Percentiles rank a stretch among this genome's conserved stretches.
Evolutionary conservation across 345 rosid species (phyloP).

Genomic region (Mallotus nudiflorus): DNA sequence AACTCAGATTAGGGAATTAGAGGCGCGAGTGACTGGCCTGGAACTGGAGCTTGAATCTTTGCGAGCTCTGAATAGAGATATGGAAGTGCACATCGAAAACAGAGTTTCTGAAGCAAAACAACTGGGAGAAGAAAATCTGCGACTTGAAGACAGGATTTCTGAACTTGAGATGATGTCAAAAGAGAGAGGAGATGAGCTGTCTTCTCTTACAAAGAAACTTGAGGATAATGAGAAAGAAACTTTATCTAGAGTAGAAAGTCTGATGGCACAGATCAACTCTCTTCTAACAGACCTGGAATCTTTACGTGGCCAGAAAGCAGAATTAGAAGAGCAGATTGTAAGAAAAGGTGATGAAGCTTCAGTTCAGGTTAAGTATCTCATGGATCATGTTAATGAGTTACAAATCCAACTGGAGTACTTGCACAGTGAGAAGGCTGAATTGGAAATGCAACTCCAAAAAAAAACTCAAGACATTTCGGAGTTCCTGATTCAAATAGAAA

Average conservation of each 20-base stretch:
- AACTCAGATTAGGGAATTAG: constrained; percentile 41
- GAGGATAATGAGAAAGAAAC: constrained; percentile 57
- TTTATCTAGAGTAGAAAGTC: constrained; percentile 48
- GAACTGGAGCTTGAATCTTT: constrained; percentile 55
- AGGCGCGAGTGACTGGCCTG: constrained; percentile 40
- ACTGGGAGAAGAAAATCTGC: constrained; percentile 45
- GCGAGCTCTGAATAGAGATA: constrained; percentile 36
- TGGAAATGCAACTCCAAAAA: constrained; percentile 53
- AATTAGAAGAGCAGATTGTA: constrained; percentile 61
- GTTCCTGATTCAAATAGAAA: constrained; percentile 33
- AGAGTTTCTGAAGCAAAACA: constrained; percentile 47
- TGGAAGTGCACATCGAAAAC: constrained; percentile 49
- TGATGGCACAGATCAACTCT: constrained; percentile 48
- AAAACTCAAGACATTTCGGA: constrained; percentile 56
- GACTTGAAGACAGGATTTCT: constrained; percentile 43
- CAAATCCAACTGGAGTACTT: constrained; percentile 53
- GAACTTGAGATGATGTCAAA: constrained; percentile 49
- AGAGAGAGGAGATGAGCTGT: constrained; percentile 50
- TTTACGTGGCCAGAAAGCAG: constrained; percentile 44
- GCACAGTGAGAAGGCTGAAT: constrained; percentile 51
- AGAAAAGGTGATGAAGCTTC: constrained; percentile 55
- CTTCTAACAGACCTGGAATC: constrained; percentile 45
- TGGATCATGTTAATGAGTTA: constrained; percentile 51
- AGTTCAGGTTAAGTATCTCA: constrained; percentile 40
- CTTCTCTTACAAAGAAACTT: constrained; percentile 48